Evolutionary conservation across 1,139 yeast genomes (phyloP), one percentile per base, ranked within the genome.

Genomic region (Meyerozyma sp.): DNA sequence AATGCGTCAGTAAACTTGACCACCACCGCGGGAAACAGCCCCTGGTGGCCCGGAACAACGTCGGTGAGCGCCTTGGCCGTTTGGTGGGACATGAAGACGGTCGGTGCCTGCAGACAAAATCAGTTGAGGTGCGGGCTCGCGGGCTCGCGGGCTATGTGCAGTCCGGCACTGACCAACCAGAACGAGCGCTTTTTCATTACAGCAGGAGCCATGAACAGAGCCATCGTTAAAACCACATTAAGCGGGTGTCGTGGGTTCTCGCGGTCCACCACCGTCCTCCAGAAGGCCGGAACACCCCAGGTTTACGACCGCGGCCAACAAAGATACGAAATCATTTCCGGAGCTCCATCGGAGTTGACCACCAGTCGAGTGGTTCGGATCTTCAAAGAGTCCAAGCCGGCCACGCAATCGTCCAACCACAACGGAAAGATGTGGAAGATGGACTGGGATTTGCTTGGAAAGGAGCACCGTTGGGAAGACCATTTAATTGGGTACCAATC

Each of bases 381-480:
- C 58, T 88, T 73, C 64, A 79, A 83, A 63, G 90, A 84, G 57
- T 66, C 90, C 50, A 84, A 85, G 66, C 76, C 90, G 10, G 94
- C 95, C 37, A 87, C 94, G 28, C 96, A 88, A 67, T 80, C 88
- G 36, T 88, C 91, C 13, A 64, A 68, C 48, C 69, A 71, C 56
- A 76, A 79, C 56, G 75, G 78, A 13, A 62, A 65, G 50, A 68
- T 66, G 54, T 88, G 96, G 96, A 80, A 79, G 58, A 61, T 88
- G 49, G 95, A 88, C 65, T 88, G 94, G 93, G 95, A 88, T 58
- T 78, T 85, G 36, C 69, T 84, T 46, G 83, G 83, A 40, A 80
- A 84, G 56, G 89, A 86, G 35, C 82, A 87, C 69, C 73, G 95
- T 61, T 88, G 95, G 95, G 95, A 87, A 62, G 87, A 88, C 64